Evolutionary conservation across 164 flowering plant species (phyloP), one percentile per base, ranked within the genome.

Genomic region (Aristolochia fimbriata): DNA sequence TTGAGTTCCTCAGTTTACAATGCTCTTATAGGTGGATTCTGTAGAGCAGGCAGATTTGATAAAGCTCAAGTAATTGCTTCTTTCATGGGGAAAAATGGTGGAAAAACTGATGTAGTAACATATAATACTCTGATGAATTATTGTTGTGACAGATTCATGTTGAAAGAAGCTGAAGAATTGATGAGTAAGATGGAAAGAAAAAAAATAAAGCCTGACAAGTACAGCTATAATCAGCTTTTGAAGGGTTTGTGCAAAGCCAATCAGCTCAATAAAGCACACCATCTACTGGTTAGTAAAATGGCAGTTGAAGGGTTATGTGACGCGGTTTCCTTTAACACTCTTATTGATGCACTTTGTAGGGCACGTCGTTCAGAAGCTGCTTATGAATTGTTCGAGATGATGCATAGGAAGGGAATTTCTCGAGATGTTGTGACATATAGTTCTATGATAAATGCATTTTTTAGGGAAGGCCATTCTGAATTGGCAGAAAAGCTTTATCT

Each of bases 161-260:
- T 94, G 63, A 83, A 77, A 47, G 84, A 87, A 73, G 97, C 96
- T 14, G 86, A 74, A 66, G 81, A 78, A 65, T 66, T 88, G 73
- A 68, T 88, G 71, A 69, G 66, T 54, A 78, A 72, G 61, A 87
- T 91, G 96, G 78, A 78, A 73, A 78, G 66, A 45, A 70, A 65
- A 70, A 89, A 88, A 62, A 67, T 81, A 58, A 57, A 67, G 63
- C 93, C 88, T 17, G 97, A 91, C 79, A 69, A 47, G 24, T 91
- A 81, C 66, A 91, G 93, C 70, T 94, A 91, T 67, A 94, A 94
- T 64, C 87, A 85, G 68, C 71, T 94, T 45, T 73, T 94, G n/a
- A 94, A 88, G 73, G 95, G 96, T 22, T 76, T 80, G 55, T 94
- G 97, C 72, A 78, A 78, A 61, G 87, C 88, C 49, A 84, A 85